phyloP scores from a whole-genome alignment of 768 basidiomycete genomes.

The Phaeotremella fagi region DNA sequence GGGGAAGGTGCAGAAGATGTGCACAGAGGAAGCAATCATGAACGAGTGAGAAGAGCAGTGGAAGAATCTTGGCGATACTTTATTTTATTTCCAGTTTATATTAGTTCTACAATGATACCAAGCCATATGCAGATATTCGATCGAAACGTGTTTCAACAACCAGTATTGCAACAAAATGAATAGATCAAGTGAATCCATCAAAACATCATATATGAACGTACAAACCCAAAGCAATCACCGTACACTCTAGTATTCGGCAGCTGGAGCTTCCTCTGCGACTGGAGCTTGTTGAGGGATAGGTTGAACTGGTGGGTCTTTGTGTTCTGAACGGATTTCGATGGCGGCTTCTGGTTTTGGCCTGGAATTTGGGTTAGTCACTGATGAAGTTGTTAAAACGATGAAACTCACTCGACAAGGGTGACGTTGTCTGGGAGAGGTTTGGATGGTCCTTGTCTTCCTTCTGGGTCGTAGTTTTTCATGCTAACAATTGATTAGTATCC shows the following conservation, averaged over 20 bases:
- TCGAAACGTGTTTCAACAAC: too few species aligned
- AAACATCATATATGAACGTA: background rate
- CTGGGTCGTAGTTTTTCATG: slow-evolving; percentile 95
- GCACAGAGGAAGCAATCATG: too few species aligned
- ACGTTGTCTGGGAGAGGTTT: slow-evolving; percentile 95
- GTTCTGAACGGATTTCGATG: slow-evolving; percentile 83
- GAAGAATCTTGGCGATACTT: too few species aligned
- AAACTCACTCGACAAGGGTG: slow-evolving; percentile 69
- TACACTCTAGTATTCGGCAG: slow-evolving; percentile 1
- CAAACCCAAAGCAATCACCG: background rate
- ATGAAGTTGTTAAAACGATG: background rate
- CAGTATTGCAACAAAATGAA: too few species aligned
- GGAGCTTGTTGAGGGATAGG: slow-evolving; percentile 25
- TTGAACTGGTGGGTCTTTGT: slow-evolving; percentile 57
- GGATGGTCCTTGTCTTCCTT: slow-evolving; percentile 79
- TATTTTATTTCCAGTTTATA: too few species aligned
- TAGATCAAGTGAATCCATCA: too few species aligned
- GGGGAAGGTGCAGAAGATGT: too few species aligned
- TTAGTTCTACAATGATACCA: too few species aligned
- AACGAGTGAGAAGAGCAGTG: too few species aligned
- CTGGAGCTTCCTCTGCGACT: slow-evolving; percentile 13
- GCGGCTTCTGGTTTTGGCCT: slow-evolving; percentile 79
- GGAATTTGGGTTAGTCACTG: slow-evolving; percentile 1
- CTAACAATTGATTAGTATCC: slow-evolving; percentile 51
- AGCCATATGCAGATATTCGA: too few species aligned